Evolutionary conservation across 2,329 filamentous ascomycete genomes (phyloP).

Genomic region (Lachnellula cervina): DNA sequence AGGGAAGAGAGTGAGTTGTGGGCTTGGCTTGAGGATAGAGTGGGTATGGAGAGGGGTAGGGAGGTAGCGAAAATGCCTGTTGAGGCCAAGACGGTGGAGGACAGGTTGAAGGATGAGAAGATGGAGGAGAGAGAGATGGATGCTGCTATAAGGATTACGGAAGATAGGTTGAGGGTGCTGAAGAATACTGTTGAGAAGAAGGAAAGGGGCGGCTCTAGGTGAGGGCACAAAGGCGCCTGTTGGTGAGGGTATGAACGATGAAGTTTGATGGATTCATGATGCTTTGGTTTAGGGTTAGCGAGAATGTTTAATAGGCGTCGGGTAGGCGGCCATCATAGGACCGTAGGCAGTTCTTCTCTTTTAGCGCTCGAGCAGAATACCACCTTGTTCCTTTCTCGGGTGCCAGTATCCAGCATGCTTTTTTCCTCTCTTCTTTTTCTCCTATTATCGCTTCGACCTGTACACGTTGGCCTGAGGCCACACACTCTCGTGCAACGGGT

Average conservation of each 20-base stretch:
- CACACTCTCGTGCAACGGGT: too few species aligned
- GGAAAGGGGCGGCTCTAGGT: constrained; percentile 3
- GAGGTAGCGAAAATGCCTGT: constrained; percentile 35
- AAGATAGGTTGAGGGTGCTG: constrained; percentile 74
- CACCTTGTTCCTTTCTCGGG: neutral
- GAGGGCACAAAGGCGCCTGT: neutral
- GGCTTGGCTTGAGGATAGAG: constrained; percentile 31
- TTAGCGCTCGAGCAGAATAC: neutral
- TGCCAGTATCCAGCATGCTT: too few species aligned
- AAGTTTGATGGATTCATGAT: neutral
- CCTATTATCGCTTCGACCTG: too few species aligned
- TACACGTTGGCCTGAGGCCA: too few species aligned
- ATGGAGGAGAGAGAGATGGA: constrained; percentile 30
- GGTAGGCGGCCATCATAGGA: too few species aligned
- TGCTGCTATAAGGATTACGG: constrained; percentile 56
- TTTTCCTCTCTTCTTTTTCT: too few species aligned
- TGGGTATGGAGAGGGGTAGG: constrained; percentile 69
- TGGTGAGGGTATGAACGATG: too few species aligned
- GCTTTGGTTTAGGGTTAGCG: neutral
- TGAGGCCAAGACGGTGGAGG: constrained; percentile 22
- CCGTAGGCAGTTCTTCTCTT: too few species aligned
- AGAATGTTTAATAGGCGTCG: neutral
- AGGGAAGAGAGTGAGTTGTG: constrained; percentile 34
- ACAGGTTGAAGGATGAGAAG: constrained; percentile 24
- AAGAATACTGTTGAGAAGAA: constrained; percentile 61